A percentile compares a stretch with the other conserved stretches of the same genome.
Conservation (phyloP, 2,329 filamentous ascomycete genomes). For the Colletotrichum lini region DNA sequence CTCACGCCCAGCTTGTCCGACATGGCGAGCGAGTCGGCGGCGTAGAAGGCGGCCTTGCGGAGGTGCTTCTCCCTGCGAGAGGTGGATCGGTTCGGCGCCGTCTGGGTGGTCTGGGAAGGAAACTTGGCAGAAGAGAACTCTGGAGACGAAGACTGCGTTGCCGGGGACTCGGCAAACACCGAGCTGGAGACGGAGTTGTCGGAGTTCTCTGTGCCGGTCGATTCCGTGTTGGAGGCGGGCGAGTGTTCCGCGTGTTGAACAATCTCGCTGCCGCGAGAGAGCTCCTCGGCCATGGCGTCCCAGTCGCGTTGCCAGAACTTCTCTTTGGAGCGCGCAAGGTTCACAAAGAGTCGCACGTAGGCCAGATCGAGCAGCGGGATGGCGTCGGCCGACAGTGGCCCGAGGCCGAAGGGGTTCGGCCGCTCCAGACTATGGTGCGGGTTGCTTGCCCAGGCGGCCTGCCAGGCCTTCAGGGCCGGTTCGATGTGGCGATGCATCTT, state of each 20-base stretch:
- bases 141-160: slow-evolving; percentile 65
- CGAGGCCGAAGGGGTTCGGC: slow-evolving; percentile 85
- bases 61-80: slow-evolving; percentile 88
- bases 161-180: slow-evolving; percentile 66
- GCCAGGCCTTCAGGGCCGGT: slow-evolving; percentile 94
- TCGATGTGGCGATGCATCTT: slow-evolving; percentile 97
- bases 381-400: slow-evolving; percentile 89
- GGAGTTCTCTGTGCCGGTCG: slow-evolving; percentile 59
- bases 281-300: slow-evolving; percentile 90
- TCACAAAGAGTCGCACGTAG: slow-evolving; percentile 93
- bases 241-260: slow-evolving; percentile 79
- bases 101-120: slow-evolving; percentile 45
- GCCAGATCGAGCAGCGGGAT: slow-evolving; percentile 93
- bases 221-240: slow-evolving; percentile 64
- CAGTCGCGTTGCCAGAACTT: slow-evolving; percentile 95
- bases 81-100: slow-evolving; percentile 58
- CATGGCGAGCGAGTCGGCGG: slow-evolving; percentile 91
- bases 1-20: slow-evolving; percentile 88
- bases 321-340: slow-evolving; percentile 92
- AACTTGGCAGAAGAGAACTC: slow-evolving; percentile 61
- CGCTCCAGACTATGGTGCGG: slow-evolving; percentile 87
- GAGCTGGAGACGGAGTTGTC: slow-evolving; percentile 63
- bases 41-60: slow-evolving; percentile 95
- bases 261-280: slow-evolving; percentile 83
- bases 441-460: slow-evolving; percentile 90